Percentiles rank a stretch among this genome's conserved stretches.
Evolutionary conservation across 2,329 filamentous ascomycete genomes (phyloP).

Genomic region (Beauveria brongniartii): DNA sequence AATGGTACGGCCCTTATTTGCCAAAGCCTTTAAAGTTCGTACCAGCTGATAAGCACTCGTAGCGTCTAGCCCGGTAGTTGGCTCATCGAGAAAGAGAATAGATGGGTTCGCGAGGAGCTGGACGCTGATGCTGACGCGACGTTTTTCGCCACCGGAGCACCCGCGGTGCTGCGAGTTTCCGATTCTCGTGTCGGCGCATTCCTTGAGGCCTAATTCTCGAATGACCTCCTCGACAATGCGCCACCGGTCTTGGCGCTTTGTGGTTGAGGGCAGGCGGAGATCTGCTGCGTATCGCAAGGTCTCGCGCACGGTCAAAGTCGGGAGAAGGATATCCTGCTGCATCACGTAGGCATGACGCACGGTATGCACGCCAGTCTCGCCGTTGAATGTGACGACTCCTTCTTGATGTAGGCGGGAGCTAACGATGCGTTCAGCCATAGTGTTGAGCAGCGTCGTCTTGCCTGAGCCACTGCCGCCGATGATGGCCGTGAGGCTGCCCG

Average conservation of each 20-base stretch:
- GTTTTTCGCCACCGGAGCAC: conserved; percentile 72
- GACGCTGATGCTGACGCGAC: conserved; percentile 68
- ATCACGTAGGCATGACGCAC: conserved; percentile 63
- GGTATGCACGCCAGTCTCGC: conserved; percentile 40
- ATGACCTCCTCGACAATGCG: conserved; percentile 69
- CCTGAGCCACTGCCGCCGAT: conserved; percentile 67
- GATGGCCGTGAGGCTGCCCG: conserved; percentile 65
- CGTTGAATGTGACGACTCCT: conserved; percentile 56
- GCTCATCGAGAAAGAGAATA: conserved; percentile 70
- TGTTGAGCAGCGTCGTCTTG: conserved; percentile 65
- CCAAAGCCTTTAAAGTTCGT: conserved; percentile 59
- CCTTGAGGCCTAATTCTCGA: conserved; percentile 64
- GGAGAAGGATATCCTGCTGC: conserved; percentile 67
- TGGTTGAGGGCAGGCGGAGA: conserved; percentile 57
- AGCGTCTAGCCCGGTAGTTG: conserved; percentile 69
- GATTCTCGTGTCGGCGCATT: conserved; percentile 67
- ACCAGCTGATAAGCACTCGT: conserved; percentile 70
- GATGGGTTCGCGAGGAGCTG: conserved; percentile 74
- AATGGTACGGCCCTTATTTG: conserved; percentile 60
- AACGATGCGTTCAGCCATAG: conserved; percentile 61
- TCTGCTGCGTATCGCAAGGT: conserved; percentile 67
- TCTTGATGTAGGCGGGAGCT: conserved; percentile 41
- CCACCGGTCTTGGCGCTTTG: conserved; percentile 48
- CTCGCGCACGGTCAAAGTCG: conserved; percentile 67
- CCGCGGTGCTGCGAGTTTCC: conserved; percentile 64